Base-by-base conservation (phyloP, 345 rosid genomes). In the Murraya paniculata region DNA sequence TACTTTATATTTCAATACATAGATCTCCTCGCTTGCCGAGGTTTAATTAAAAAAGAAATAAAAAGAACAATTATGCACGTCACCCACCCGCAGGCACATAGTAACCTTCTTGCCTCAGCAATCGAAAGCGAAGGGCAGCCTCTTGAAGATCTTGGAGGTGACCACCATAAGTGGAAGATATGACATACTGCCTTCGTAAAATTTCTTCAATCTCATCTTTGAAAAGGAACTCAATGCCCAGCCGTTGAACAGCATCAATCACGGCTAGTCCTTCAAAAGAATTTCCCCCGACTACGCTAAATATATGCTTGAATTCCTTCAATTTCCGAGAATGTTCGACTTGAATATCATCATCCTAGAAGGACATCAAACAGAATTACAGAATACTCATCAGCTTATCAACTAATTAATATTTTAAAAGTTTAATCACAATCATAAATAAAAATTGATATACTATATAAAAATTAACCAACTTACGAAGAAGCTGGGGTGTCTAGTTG, bases 51-150 rank as follows among this genome's bases (percentile, higher is more conserved):
- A 50, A 50, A 50, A 38, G 9, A 38, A 4, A 2, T 5, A 38
- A 38, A 38, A 38, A 50, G 21, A 50, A 4, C 18, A 53, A 18
- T 16, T 4, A 53, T 53, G 7, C 2, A 53, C 57, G n/a, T 27
- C 18, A 58, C 65, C 2, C 22, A 88, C 89, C 87, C 59, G 82
- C 33, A 45, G 86, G 33, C 24, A 68, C 79, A 38, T 38, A 28
- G 31, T 67, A 77, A 72, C 83, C 86, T 68, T 74, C 73, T 72
- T 83, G 83, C 27, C 86, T 77, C 48, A 83, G 22, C 31, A 83
- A 60, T 45, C 79, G 76, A 64, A 83, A 83, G 9, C 83, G 78
- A 65, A 83, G 81, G 2, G 86, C 65, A 31, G 39, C 74, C 68
- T 71, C 81, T 21, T 78, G 72, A 50, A 85, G 88, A 58, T 72